Percentiles rank a stretch among this genome's conserved stretches.
phyloP scores from a whole-genome alignment of 148 eudicot genomes.

The Oxyria digyna region DNA sequence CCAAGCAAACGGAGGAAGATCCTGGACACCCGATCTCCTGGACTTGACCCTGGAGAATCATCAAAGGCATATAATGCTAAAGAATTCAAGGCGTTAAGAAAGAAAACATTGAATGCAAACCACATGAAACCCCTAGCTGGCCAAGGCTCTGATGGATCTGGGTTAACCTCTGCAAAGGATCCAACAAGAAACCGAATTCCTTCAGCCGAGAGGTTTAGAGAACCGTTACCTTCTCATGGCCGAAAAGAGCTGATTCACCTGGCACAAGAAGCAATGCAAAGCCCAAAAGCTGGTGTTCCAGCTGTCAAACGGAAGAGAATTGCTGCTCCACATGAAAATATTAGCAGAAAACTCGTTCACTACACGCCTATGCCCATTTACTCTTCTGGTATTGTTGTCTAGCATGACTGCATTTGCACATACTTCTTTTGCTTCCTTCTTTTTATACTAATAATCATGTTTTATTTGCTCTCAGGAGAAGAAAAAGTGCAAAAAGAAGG shows the following conservation, averaged over 20 bases:
- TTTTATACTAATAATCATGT: slow-evolving; percentile 10
- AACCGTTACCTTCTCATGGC: slow-evolving; percentile 60
- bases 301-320: slow-evolving; percentile 70
- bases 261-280: slow-evolving; percentile 63
- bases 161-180: slow-evolving; percentile 78
- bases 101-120: slow-evolving; percentile 42
- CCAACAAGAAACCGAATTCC: slow-evolving; percentile 50
- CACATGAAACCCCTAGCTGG: slow-evolving; percentile 33
- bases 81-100: slow-evolving; percentile 32
- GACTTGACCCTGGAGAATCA: slow-evolving; percentile 21
- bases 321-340: slow-evolving; percentile 54
- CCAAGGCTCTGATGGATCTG: slow-evolving; percentile 93
- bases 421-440: slow-evolving; percentile 5
- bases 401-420: slow-evolving; percentile 1
- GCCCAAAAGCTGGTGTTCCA: slow-evolving; percentile 30
- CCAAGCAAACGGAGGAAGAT: slow-evolving; percentile 42
- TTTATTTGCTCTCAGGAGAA: slow-evolving; percentile 22
- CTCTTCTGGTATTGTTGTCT: slow-evolving; percentile 37
- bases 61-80: slow-evolving; percentile 22
- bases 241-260: slow-evolving; percentile 64
- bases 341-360: slow-evolving; percentile 31
- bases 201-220: slow-evolving; percentile 63
- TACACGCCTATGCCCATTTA: slow-evolving; percentile 84
- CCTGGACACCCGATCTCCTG: slow-evolving; percentile 22
- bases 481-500: slow-evolving; percentile 67